These are phyloP conservation scores for Coix lacrymajobi DNA, from an alignment of 176 grass and related monocot species.

Conservation along the genomic window DNA sequence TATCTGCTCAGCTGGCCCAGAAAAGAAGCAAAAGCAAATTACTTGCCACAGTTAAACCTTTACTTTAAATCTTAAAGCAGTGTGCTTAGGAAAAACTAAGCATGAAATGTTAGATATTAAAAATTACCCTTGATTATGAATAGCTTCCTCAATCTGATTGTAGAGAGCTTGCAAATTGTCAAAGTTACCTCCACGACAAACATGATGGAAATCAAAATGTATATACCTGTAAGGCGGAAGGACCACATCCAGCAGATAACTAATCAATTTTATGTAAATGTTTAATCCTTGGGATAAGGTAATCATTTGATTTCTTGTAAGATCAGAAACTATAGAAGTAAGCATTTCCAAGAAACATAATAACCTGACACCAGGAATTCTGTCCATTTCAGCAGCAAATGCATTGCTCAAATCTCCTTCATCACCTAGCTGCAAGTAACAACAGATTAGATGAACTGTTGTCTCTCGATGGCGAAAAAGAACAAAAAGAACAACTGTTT, in stretches of 20 bases:
- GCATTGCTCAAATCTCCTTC: constrained; percentile 81
- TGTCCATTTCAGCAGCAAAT: constrained; percentile 80
- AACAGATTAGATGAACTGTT: constrained; percentile 16
- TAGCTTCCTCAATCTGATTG: constrained; percentile 62
- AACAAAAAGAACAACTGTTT: neutral
- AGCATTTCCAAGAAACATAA: constrained; percentile 23
- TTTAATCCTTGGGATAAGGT: neutral
- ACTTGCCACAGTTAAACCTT: constrained; percentile 57
- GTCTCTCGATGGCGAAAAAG: neutral
- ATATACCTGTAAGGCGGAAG: constrained; percentile 52
- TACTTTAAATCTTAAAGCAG: constrained; percentile 16
- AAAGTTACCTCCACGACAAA: constrained; percentile 82
- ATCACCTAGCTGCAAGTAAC: constrained; percentile 71
- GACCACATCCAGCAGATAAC: constrained; percentile 18
- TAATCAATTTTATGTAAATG: constrained; percentile 20
- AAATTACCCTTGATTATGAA: constrained; percentile 97
- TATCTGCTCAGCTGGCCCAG: constrained; percentile 97
- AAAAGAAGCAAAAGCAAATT: constrained; percentile 64
- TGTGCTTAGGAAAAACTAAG: neutral
- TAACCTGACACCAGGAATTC: constrained; percentile 67
- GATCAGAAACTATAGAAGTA: constrained; percentile 20
- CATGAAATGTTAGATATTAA: constrained; percentile 17
- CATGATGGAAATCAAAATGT: constrained; percentile 92
- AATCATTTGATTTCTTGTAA: constrained; percentile 20
- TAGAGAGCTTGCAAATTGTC: constrained; percentile 80